phyloP scores from a whole-genome alignment of 306 rosid genomes.

The Begonia fuchsioides region DNA sequence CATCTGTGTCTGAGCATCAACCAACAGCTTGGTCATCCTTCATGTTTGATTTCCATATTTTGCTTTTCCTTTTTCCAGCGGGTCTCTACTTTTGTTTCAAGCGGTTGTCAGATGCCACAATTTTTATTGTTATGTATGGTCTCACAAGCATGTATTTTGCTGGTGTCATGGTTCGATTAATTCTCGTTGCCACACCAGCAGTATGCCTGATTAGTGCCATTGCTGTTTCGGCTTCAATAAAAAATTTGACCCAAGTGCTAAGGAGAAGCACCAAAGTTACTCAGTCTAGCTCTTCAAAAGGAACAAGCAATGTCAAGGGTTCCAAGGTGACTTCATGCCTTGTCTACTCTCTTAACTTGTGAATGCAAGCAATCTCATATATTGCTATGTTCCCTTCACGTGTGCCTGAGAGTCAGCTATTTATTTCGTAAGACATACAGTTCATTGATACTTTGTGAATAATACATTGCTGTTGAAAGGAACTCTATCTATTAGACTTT shows the following conservation, averaged over 20 bases:
- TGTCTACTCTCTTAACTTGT: not conserved
- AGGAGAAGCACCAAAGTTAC: constrained; percentile 53
- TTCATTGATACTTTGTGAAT: too few relatives aligned
- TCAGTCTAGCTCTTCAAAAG: constrained; percentile 62
- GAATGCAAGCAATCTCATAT: too few relatives aligned
- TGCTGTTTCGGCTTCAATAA: constrained; percentile 84
- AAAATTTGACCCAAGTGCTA: constrained; percentile 59
- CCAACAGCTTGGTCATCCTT: constrained; percentile 99
- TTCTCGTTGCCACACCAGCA: constrained; percentile 98
- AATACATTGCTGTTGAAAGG: too few relatives aligned
- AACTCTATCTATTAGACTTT: too few relatives aligned
- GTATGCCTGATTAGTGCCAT: constrained; percentile 94
- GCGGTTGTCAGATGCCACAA: constrained; percentile 93
- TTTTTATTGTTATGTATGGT: constrained; percentile 91
- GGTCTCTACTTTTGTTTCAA: constrained; percentile 99
- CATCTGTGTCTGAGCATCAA: constrained; percentile 99
- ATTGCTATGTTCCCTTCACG: not conserved
- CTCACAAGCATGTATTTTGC: constrained; percentile 99
- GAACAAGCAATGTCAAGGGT: constrained; percentile 38
- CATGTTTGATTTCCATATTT: constrained; percentile 96
- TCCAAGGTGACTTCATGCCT: constrained; percentile 49
- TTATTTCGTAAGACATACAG: not conserved
- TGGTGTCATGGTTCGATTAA: constrained; percentile 95
- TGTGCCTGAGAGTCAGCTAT: not conserved
- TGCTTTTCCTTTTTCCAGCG: constrained; percentile 91